These are phyloP conservation scores for Silene uniflora DNA, from an alignment of 148 eudicot genomes.

Conservation along the genomic window DNA sequence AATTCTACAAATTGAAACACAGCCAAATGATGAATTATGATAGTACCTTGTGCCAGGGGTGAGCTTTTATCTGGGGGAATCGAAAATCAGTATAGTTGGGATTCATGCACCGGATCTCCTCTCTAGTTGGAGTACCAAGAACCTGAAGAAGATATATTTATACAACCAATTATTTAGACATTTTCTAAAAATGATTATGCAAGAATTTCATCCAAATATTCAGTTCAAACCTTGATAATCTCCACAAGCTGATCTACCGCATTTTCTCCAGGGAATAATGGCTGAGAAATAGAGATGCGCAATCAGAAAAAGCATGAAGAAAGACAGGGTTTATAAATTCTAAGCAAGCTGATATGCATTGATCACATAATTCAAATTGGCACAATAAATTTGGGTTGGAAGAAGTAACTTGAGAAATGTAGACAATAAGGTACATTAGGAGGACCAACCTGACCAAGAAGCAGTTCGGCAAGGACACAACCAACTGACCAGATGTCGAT, in stretches of 20 bases:
- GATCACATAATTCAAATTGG: neutral
- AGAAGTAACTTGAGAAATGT: neutral
- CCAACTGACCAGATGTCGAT: slow-evolving; percentile 93
- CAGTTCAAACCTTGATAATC: slow-evolving; percentile 69
- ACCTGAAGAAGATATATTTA: slow-evolving; percentile 43
- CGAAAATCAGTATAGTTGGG: slow-evolving; percentile 93
- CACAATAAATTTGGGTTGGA: neutral
- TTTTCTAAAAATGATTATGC: neutral
- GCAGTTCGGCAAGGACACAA: slow-evolving; percentile 86
- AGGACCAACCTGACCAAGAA: slow-evolving; percentile 60
- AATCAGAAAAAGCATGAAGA: neutral
- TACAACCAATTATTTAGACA: neutral
- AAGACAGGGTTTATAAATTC: neutral
- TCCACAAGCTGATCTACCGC: slow-evolving; percentile 94
- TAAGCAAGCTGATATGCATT: neutral
- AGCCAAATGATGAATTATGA: too few species aligned
- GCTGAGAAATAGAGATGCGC: slow-evolving; percentile 31
- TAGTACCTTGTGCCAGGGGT: slow-evolving; percentile 95
- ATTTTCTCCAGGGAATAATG: slow-evolving; percentile 84
- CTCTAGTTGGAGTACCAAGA: slow-evolving; percentile 98
- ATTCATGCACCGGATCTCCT: slow-evolving; percentile 98
- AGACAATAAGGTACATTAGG: neutral
- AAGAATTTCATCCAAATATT: slow-evolving; percentile 1
- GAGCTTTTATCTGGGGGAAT: slow-evolving; percentile 92
- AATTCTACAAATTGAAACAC: neutral